Evolutionary conservation across 495 filamentous ascomycete species (phyloP), one percentile per base, ranked within the genome.

Genomic region (Hyaloscypha finlandica): DNA sequence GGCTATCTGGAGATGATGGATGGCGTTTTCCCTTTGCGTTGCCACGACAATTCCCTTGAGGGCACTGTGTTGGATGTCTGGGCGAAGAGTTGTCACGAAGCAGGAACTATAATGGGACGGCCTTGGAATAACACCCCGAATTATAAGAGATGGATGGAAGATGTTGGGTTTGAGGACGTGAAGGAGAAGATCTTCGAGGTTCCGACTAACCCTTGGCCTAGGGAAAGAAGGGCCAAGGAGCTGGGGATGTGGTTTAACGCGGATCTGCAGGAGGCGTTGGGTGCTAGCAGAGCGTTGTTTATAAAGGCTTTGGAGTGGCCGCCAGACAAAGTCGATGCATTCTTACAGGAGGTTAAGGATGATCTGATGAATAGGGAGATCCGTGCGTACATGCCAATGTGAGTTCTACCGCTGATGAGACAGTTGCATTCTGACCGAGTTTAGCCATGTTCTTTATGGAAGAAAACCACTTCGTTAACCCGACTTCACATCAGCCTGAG

Each of bases 1-100:
- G 80, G 81, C 30, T 84, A 78, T 77, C 66, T 82, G 12, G 81
- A 84, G 64, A 68, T 76, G 31, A 79, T 81, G 67, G 81, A 84
- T 48, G 75, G 75, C 68, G 69, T 73, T 48, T 63, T 69, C 6
- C 71, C 74, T 39, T 69, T 77, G 32, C 71, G 72, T 59, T 61
- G 67, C 1, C 48, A 73, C 25, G 76, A 78, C 61, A 11, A 32
- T 29, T 29, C 53, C 20, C 22, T 56, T 6, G 53, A 56, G 16
- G 53, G 22, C 8, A 56, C 53, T 32, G 20, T 32, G 22, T 32
- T 56, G 25, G 42, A 48, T 16, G 9, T 6, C 42, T 48, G 42
- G 42, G 9, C 42, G 4, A 48, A 48, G 42, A 4, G 11, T 16
- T 48, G 42, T 6, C 42, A 48, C 16, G 42, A 48, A 48, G 42